Evolutionary conservation across 306 rosid genomes (phyloP).

Genomic region (Elaeagnus macrophylla): DNA sequence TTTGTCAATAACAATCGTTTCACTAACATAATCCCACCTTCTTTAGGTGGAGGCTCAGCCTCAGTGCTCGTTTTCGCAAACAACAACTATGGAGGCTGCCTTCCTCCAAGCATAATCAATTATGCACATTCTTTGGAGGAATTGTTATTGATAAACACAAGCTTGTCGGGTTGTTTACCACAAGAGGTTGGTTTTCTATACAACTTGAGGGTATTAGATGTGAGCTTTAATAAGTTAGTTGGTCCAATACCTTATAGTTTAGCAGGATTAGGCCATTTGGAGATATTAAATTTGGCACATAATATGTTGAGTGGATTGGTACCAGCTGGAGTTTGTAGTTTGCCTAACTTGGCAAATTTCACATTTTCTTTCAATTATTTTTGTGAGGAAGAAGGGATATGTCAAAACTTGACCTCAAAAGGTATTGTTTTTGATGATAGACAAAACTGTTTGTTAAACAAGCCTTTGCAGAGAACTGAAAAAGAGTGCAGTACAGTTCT

Average conservation of each 20-base stretch:
- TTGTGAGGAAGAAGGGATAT: slow-evolving; percentile 72
- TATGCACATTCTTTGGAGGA: slow-evolving; percentile 65
- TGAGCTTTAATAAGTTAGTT: slow-evolving; percentile 50
- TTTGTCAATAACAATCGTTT: slow-evolving; percentile 70
- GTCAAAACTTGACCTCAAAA: slow-evolving; percentile 50
- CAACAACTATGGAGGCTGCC: slow-evolving; percentile 68
- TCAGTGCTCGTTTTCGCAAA: slow-evolving; percentile 72
- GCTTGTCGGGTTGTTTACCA: slow-evolving; percentile 73
- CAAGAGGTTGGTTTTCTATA: slow-evolving; percentile 75
- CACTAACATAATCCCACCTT: slow-evolving; percentile 38
- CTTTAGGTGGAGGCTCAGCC: slow-evolving; percentile 37
- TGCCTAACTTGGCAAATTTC: slow-evolving; percentile 64
- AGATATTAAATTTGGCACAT: slow-evolving; percentile 60
- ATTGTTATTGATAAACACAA: slow-evolving; percentile 53
- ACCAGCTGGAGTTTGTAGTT: slow-evolving; percentile 49
- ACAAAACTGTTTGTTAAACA: slow-evolving; percentile 60
- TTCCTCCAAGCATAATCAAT: slow-evolving; percentile 53
- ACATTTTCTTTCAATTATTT: slow-evolving; percentile 69
- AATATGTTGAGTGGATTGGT: slow-evolving; percentile 60
- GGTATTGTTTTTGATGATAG: slow-evolving; percentile 44
- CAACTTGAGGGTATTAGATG: slow-evolving; percentile 70
- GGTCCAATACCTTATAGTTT: slow-evolving; percentile 85
- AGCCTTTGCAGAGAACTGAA: slow-evolving; percentile 49
- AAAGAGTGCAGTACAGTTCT: slow-evolving; percentile 43
- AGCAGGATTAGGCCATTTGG: slow-evolving; percentile 70